Conservation (phyloP, 768 basidiomycete species). For the Bullera alba region DNA sequence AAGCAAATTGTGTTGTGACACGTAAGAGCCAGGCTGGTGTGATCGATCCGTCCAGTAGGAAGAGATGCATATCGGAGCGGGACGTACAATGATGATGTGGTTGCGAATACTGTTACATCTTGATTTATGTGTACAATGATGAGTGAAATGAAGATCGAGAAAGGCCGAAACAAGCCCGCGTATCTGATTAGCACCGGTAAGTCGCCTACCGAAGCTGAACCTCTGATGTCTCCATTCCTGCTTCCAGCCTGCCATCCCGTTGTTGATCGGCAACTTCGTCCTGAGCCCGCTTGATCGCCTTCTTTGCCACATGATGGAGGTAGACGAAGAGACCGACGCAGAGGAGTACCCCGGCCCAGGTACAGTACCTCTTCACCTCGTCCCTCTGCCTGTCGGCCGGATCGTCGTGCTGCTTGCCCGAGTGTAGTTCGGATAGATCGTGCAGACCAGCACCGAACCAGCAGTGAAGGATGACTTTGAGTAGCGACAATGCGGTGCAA, state of each 20-base stretch:
- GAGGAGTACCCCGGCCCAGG: conserved; percentile 4
- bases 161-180: too few species aligned
- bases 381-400: neutral
- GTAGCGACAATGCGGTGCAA: conserved; percentile 77
- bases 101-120: too few species aligned
- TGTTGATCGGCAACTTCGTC: neutral
- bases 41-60: too few species aligned
- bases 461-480: conserved; percentile 87
- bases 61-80: too few species aligned
- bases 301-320: conserved; percentile 2
- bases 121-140: too few species aligned
- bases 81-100: too few species aligned
- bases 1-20: too few species aligned
- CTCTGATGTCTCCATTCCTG: too few species aligned
- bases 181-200: too few species aligned
- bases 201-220: too few species aligned
- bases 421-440: conserved; percentile 19
- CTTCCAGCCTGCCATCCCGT: neutral
- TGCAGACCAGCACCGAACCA: conserved; percentile 57
- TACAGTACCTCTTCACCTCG: conserved; percentile 8
- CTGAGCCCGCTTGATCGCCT: conserved; percentile 4
- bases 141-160: too few species aligned
- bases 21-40: too few species aligned
- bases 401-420: neutral
- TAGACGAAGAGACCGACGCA: conserved; percentile 7